Evolutionary conservation across 768 basidiomycete genomes (phyloP), one percentile per base, ranked within the genome.

Genomic region (Guyanaporus albipodus): DNA sequence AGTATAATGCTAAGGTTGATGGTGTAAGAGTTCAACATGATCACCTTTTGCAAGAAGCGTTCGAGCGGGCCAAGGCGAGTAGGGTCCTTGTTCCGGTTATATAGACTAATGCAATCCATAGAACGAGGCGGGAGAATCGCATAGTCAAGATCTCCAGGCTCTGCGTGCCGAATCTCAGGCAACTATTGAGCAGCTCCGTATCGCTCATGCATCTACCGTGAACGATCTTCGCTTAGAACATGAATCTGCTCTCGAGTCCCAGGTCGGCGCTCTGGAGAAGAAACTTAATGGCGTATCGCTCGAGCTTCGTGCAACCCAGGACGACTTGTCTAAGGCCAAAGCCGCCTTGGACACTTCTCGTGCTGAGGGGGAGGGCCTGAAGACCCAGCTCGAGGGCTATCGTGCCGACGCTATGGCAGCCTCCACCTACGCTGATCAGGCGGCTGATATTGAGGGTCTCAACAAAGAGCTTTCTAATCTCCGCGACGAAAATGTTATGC

Each of bases 261-360:
- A 85, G 55, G 69, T 78, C 32, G 72, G 73, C 43, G 63, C 62
- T 0, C 67, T 83, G 18, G 79, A 82, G 66, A 89, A 89, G 69
- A 76, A 77, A 57, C 74, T 87, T 41, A 71, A 70, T 44, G 76
- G 68, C 40, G 71, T 84, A 51, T 78, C 70, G 46, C 69, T 91
- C 24, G 87, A 91, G 54, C 76, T 92, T 34, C 89, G 85, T 58
- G 91, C 89, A 12, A 89, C 91, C 0, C 80, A 84, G 58, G 89
- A 92, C 51, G 89, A 91, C 62, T 80, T 93, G 28, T 59, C 73
- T 3, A 91, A 90, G 70, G 75, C 85, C 6, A 91, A 92, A 63
- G 60, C 76, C 1, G 67, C 77, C 21, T 58, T 83, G 8, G 75
- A 82, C 17, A 49, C 75, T 6, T 69, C 78, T 24, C 73, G 73